phyloP scores from a whole-genome alignment of 2,329 filamentous ascomycete genomes.

The Penicillium thymicola region DNA sequence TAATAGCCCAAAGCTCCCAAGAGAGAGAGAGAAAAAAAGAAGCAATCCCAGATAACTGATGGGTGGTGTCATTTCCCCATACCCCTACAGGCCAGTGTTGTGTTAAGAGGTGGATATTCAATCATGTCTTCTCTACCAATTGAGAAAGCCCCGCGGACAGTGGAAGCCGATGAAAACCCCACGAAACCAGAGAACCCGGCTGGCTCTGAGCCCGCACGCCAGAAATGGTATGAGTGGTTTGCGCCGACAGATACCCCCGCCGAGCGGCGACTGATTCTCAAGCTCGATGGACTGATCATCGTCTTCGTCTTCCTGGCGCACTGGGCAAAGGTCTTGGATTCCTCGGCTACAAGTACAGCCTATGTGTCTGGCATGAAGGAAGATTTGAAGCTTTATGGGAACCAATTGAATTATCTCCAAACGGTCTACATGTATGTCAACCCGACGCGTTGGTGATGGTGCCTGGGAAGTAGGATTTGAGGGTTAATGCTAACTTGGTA shows the following conservation, averaged over 20 bases:
- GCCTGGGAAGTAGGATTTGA: neutral
- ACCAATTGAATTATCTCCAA: constrained; percentile 25
- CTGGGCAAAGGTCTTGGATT: constrained; percentile 20
- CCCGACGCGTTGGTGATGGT: neutral
- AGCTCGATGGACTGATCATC: constrained; percentile 19
- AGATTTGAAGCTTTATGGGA: constrained; percentile 20
- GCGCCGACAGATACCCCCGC: constrained; percentile 17
- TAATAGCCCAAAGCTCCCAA: neutral
- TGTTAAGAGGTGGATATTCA: neutral
- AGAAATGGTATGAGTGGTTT: constrained; percentile 22
- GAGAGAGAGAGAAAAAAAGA: neutral
- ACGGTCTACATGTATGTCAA: constrained; percentile 18
- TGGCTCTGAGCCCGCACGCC: neutral
- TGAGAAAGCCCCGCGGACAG: constrained; percentile 4
- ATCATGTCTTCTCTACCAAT: neutral
- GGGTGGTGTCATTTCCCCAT: neutral
- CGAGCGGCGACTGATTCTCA: constrained; percentile 19
- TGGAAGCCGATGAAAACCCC: neutral
- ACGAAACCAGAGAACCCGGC: neutral
- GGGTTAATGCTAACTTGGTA: neutral
- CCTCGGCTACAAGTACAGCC: constrained; percentile 21
- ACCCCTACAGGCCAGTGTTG: neutral
- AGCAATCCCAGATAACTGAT: neutral
- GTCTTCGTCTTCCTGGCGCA: constrained; percentile 20
- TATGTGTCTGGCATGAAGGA: constrained; percentile 26